Base-by-base conservation (phyloP, 345 rosid species). In the Hibiscus trionum region DNA sequence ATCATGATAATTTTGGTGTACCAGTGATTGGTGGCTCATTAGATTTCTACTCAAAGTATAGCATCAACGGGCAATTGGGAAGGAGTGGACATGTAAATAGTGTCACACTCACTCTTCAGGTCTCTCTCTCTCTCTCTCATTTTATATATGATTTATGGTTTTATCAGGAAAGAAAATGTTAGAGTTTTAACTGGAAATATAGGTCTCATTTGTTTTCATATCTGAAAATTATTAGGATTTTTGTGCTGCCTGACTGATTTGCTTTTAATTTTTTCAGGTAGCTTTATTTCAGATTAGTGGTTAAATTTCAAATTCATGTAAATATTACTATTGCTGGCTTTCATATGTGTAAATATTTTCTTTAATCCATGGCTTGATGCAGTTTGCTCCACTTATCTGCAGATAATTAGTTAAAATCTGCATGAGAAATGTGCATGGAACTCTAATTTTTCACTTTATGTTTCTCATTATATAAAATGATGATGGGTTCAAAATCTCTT, bases 1-100 rank as follows among this genome's bases (percentile, higher is more conserved):
- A 95, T 73, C 99, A 95, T 70, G 97, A 95, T 71, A 88, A 78
- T 83, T 95, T 95, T 77, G 99, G 99, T 47, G 93, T 95, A 46
- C 92, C 95, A 5, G 58, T 62, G 50, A 66, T 81, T 55, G 90
- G 89, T 59, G 87, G 87, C 37, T 76, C 88, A 1, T 73, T 82
- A 77, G 99, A 95, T 86, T 95, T 86, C 86, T 95, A 82, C 83
- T 88, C 93, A 0, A 86, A 87, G 76, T 83, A 95, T 80, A 89
- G 96, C 81, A 90, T 95, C 82, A 90, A 84, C 56, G 97, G 89
- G 66, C 86, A 78, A 71, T 59, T 86, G 73, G 89, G 89, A 70
- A 88, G 97, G 78, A 80, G 58, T 29, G 77, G 72, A 66, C 78
- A 70, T 70, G 82, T 95, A 73, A 88, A 90, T 78, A 77, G 90